Evolutionary conservation across 2,329 filamentous ascomycete species (phyloP).

Genomic region (Sclerotinia minor): DNA sequence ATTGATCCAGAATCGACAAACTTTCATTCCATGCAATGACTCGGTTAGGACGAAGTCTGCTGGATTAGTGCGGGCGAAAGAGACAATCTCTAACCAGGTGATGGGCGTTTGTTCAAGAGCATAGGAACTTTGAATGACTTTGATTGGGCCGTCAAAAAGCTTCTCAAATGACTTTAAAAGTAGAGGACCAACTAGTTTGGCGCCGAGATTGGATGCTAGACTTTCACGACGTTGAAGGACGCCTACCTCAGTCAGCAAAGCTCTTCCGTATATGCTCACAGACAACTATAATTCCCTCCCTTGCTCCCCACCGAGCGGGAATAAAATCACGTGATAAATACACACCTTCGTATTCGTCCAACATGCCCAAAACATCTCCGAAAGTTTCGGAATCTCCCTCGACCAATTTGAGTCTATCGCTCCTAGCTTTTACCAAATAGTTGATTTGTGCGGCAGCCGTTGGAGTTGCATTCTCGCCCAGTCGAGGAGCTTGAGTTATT

Average conservation of each 20-base stretch:
- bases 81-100: constrained; percentile 83
- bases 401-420: constrained; percentile 52
- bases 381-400: constrained; percentile 66
- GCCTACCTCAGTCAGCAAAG: constrained; percentile 47
- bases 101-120: constrained; percentile 63
- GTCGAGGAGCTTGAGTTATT: constrained; percentile 30
- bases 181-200: constrained; percentile 77
- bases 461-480: constrained; percentile 14
- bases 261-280: not conserved
- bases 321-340: constrained; percentile 22
- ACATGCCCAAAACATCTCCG: constrained; percentile 67
- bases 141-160: constrained; percentile 79
- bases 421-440: constrained; percentile 51
- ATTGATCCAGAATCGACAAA: constrained; percentile 81
- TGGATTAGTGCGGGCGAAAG: constrained; percentile 78
- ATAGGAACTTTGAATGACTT: constrained; percentile 45
- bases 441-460: constrained; percentile 49
- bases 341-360: constrained; percentile 74
- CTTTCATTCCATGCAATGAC: constrained; percentile 65
- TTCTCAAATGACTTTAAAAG: constrained; percentile 84
- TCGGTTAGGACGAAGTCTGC: constrained; percentile 74
- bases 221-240: constrained; percentile 84
- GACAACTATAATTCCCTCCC: not conserved
- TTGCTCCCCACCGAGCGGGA: constrained; percentile 1
- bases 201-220: constrained; percentile 80